Evolutionary conservation across 495 filamentous ascomycete species (phyloP), one percentile per base, ranked within the genome.

Genomic region (Penicillium desertorum): DNA sequence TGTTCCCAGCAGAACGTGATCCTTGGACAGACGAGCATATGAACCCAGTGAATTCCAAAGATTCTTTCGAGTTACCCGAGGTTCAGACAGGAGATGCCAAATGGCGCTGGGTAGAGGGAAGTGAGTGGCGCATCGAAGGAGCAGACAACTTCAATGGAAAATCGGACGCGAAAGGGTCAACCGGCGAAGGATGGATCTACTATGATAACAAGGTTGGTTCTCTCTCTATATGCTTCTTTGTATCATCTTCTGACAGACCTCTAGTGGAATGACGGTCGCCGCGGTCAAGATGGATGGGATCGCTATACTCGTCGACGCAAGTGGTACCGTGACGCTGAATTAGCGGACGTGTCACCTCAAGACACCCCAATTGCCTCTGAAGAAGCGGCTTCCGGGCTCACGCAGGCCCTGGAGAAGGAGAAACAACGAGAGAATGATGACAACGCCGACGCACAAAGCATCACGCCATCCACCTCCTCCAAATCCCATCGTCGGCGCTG

Each of bases 1-100:
- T 98, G 34, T 88, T 98, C 59, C 85, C 90, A 0, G 90, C 96
- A 60, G 94, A 99, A 66, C 83, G 94, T 32, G 81, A 84, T 6
- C 78, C 92, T 1, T 99, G 92, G 92, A 97, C 95, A 5, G 94
- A 99, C 65, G 95, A 99, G 70, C 90, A 97, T 68, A 80, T 96
- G 46, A 94, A 96, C 59, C 58, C 86, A 0, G 86, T 89, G 20
- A 85, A 90, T 4, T 71, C 86, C 4, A 91, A 88, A 53, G 89
- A 93, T 41, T 78, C 87, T 23, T 99, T 97, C 60, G 85, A 89
- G 56, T 76, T 98, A 12, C 94, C 94, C 2, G 88, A 94, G 54
- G 91, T 96, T 0, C 87, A 90, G 61, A 88, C 84, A 25, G 89
- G 86, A 14, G 86, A 81, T 56, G 88, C 93, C 8, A 79, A 82